phyloP scores from a whole-genome alignment of 2,329 filamentous ascomycete genomes.

The Pezicula radicicola region DNA sequence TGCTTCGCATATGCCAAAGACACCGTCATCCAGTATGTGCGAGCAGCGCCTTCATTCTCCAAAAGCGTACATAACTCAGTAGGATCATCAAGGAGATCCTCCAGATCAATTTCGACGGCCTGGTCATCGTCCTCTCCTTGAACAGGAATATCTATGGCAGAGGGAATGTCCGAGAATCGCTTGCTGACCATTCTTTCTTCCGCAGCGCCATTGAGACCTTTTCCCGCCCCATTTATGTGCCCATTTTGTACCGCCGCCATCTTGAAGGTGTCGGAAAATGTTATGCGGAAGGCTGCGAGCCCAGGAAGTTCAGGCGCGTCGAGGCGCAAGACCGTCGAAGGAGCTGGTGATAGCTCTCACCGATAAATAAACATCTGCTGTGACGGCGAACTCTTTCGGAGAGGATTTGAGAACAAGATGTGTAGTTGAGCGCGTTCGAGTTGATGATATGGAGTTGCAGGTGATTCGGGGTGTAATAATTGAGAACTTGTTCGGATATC shows the following conservation, averaged over 20 bases:
- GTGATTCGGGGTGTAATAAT: neutral
- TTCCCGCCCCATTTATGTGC: constrained; percentile 21
- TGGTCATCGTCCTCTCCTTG: constrained; percentile 63
- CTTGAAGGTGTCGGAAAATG: neutral
- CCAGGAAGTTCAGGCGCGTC: neutral
- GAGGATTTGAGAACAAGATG: too few relatives aligned
- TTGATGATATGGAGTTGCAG: neutral
- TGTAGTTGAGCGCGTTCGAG: too few relatives aligned
- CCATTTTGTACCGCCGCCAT: constrained; percentile 23
- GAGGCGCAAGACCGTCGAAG: neutral
- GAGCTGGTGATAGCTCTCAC: constrained; percentile 1
- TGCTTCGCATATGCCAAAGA: constrained; percentile 96
- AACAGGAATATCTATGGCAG: constrained; percentile 64
- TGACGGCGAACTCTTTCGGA: neutral
- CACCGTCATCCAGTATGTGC: constrained; percentile 97
- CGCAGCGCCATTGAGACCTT: constrained; percentile 17
- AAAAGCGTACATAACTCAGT: constrained; percentile 93
- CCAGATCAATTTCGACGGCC: constrained; percentile 87
- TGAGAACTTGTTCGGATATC: neutral
- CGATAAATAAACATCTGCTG: neutral
- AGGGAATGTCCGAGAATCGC: constrained; percentile 63
- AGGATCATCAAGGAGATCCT: constrained; percentile 87
- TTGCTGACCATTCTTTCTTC: constrained; percentile 25
- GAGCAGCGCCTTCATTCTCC: constrained; percentile 88
- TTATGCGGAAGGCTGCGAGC: neutral